phyloP scores from a whole-genome alignment of 2,329 filamentous ascomycete genomes.

The Botryosphaeria dothidea region DNA sequence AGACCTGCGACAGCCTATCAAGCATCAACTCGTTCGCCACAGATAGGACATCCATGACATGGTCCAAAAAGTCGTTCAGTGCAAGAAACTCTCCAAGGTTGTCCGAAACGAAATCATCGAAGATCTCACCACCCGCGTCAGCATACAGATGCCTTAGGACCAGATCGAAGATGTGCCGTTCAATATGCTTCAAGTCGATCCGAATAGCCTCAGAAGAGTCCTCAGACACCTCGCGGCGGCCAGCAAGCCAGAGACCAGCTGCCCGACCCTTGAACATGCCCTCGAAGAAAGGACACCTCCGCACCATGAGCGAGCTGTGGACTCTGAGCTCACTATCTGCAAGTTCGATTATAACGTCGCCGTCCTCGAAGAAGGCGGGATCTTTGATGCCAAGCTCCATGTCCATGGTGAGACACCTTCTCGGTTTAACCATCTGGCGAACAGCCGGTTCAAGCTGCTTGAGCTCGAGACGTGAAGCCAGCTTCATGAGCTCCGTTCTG shows the following conservation, averaged over 20 bases:
- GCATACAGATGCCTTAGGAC: slow-evolving; percentile 82
- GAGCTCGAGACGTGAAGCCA: slow-evolving; percentile 73
- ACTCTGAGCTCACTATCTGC: slow-evolving; percentile 68
- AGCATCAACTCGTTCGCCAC: slow-evolving; percentile 95
- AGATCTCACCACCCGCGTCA: slow-evolving; percentile 77
- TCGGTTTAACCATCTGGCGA: slow-evolving; percentile 69
- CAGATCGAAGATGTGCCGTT: slow-evolving; percentile 70
- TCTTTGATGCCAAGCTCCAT: slow-evolving; percentile 70
- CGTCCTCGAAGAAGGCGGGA: slow-evolving; percentile 71
- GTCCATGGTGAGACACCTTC: slow-evolving; percentile 66
- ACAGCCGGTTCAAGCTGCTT: slow-evolving; percentile 73
- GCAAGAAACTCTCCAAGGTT: slow-evolving; percentile 49
- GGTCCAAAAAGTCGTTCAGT: slow-evolving; percentile 80
- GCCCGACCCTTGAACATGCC: slow-evolving; percentile 88
- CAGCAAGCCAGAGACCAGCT: slow-evolving; percentile 77
- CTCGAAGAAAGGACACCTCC: slow-evolving; percentile 88
- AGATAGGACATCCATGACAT: slow-evolving; percentile 87
- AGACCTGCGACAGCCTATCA: slow-evolving; percentile 84
- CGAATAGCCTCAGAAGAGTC: slow-evolving; percentile 55
- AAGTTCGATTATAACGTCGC: slow-evolving; percentile 77
- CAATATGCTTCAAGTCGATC: slow-evolving; percentile 82
- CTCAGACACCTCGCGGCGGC: slow-evolving; percentile 57
- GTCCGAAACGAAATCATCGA: slow-evolving; percentile 70
- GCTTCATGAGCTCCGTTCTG: slow-evolving; percentile 81
- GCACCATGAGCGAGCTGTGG: slow-evolving; percentile 78